Evolutionary conservation across 2,329 filamentous ascomycete species (phyloP).

Genomic region (Nannizziopsis arthrosporioides): DNA sequence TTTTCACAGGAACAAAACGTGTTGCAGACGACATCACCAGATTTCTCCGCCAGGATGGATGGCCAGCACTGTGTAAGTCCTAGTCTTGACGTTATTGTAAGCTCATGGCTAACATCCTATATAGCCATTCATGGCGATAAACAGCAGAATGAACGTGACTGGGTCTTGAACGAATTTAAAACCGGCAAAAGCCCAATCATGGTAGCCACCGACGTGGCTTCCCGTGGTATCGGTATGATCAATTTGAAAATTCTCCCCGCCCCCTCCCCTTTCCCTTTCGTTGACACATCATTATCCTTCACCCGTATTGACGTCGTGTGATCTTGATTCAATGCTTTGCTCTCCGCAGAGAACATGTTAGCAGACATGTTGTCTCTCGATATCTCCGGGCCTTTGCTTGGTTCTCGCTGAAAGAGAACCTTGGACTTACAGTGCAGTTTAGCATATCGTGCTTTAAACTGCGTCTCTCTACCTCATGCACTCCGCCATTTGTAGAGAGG

Average conservation of each 20-base stretch:
- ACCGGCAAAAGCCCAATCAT: slow-evolving; percentile 98
- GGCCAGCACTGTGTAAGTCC: slow-evolving; percentile 82
- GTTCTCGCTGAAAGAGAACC: slow-evolving; percentile 71
- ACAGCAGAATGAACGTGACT: slow-evolving; percentile 98
- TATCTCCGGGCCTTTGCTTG: slow-evolving; percentile 52
- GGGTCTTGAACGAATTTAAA: slow-evolving; percentile 99
- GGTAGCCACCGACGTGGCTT: slow-evolving; percentile 99
- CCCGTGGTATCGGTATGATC: slow-evolving; percentile 99
- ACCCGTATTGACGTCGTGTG: slow-evolving; percentile 46
- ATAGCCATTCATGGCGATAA: slow-evolving; percentile 96
- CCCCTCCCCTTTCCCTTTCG: slow-evolving; percentile 20
- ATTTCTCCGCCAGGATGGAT: slow-evolving; percentile 93
- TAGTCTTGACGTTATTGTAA: slow-evolving; percentile 18
- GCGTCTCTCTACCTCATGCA: slow-evolving; percentile 57
- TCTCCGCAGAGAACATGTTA: slow-evolving; percentile 70
- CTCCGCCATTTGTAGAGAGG: slow-evolving; percentile 53
- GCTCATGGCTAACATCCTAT: slow-evolving; percentile 27
- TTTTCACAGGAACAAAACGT: slow-evolving; percentile 79
- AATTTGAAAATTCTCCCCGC: slow-evolving; percentile 38
- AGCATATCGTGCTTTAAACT: slow-evolving; percentile 62
- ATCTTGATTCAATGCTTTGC: slow-evolving; percentile 66
- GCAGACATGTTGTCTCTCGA: slow-evolving; percentile 61
- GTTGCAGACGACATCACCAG: slow-evolving; percentile 96
- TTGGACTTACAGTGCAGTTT: slow-evolving; percentile 71
- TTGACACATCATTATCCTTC: slow-evolving; percentile 24